phyloP scores from a whole-genome alignment of 345 rosid species.

The Arabis alpina region DNA sequence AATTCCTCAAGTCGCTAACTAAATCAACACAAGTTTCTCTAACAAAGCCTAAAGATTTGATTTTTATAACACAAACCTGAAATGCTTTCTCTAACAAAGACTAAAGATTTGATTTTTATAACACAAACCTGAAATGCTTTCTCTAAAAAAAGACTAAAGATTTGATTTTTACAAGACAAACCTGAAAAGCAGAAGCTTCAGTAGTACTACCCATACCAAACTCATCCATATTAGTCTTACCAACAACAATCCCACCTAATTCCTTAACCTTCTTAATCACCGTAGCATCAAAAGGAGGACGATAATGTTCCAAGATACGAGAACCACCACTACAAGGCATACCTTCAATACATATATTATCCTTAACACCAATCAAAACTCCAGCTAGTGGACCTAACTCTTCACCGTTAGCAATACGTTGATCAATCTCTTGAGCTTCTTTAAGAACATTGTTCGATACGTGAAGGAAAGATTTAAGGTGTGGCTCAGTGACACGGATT shows the following conservation, averaged over 20 bases:
- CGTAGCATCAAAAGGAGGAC: constrained; percentile 84
- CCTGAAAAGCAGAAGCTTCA: constrained; percentile 88
- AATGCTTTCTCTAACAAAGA: no score
- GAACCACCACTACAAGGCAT: constrained; percentile 94
- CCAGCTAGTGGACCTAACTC: constrained; percentile 81
- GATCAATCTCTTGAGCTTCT: constrained; percentile 62
- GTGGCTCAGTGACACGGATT: constrained; percentile 72
- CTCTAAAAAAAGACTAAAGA: no score
- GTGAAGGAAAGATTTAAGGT: constrained; percentile 76
- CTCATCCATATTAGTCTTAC: constrained; percentile 93
- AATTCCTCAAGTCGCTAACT: no score
- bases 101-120: not conserved
- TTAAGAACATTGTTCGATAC: constrained; percentile 56
- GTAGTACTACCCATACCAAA: constrained; percentile 96
- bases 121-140: constrained; percentile 75
- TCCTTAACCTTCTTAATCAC: constrained; percentile 69
- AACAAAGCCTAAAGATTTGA: no score
- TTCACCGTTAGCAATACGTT: constrained; percentile 55
- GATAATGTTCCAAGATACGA: constrained; percentile 67
- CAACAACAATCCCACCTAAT: constrained; percentile 74
- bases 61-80: no score
- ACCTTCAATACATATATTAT: constrained; percentile 81
- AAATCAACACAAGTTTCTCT: no score
- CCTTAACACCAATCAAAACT: constrained; percentile 78
- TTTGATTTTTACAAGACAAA: constrained; percentile 18